Conservation (phyloP, 2,329 filamentous ascomycete genomes). For the Paecilomyces sp. region DNA sequence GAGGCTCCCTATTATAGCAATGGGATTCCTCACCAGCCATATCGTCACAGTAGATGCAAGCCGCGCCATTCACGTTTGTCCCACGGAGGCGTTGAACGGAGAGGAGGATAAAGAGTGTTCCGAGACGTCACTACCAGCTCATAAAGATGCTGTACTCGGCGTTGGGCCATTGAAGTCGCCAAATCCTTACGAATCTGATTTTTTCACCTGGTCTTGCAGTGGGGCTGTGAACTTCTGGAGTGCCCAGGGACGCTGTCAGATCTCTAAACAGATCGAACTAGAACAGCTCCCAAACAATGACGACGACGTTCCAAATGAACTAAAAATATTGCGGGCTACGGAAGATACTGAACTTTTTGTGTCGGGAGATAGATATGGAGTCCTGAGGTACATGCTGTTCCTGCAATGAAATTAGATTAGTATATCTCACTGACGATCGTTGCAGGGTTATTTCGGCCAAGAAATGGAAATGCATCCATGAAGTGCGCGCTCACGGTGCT, state of each 20-base stretch:
- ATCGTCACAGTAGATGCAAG: conserved; percentile 69
- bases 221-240: conserved; percentile 82
- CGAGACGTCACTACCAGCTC: conserved; percentile 43
- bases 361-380: conserved; percentile 81
- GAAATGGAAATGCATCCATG: conserved; percentile 56
- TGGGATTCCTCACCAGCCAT: conserved; percentile 61
- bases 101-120: conserved; percentile 21
- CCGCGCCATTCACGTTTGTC: conserved; percentile 59
- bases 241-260: conserved; percentile 60
- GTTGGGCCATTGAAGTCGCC: conserved; percentile 58
- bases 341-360: conserved; percentile 60
- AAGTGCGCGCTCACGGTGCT: conserved; percentile 77
- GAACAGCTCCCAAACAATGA: conserved; percentile 50
- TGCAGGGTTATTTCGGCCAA: conserved; percentile 32
- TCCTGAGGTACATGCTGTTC: conserved; percentile 49
- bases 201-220: conserved; percentile 81
- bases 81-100: conserved; percentile 38
- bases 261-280: conserved; percentile 59
- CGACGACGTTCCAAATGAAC: conserved; percentile 46
- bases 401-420: background rate
- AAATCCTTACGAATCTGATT: conserved; percentile 59
- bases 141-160: conserved; percentile 58
- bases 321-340: conserved; percentile 54
- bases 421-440: conserved; percentile 11
- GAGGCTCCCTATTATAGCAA: conserved; percentile 48